phyloP scores from a whole-genome alignment of 2,329 filamentous ascomycete species.

The Fusarium armeniacum region DNA sequence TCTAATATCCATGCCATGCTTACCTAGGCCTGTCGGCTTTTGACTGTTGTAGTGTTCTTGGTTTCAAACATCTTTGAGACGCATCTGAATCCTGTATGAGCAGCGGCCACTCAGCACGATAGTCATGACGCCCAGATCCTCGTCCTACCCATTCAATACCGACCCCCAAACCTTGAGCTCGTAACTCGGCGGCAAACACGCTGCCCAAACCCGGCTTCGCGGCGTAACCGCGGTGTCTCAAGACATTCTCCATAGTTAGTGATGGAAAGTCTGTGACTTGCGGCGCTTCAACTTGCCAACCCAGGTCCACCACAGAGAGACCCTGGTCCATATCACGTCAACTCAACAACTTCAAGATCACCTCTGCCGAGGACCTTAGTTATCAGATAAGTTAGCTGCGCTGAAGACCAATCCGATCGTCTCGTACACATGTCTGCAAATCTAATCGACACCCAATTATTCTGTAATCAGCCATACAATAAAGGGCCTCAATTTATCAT shows the following conservation, averaged over 20 bases:
- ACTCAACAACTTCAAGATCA: conserved; percentile 38
- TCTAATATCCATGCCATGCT: conserved; percentile 5
- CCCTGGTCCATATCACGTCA: conserved; percentile 29
- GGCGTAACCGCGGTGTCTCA: conserved; percentile 46
- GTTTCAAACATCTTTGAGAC: conserved; percentile 10
- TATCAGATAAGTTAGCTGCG: conserved; percentile 22
- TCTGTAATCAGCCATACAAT: neutral
- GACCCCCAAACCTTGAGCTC: conserved; percentile 9
- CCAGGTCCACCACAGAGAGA: conserved; percentile 30
- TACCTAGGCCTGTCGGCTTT: neutral
- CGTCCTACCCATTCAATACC: neutral
- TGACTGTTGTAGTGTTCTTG: neutral
- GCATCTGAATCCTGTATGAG: conserved; percentile 10
- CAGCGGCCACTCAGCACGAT: conserved; percentile 4
- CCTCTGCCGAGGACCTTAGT: conserved; percentile 20
- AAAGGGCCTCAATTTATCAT: neutral
- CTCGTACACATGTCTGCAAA: conserved; percentile 9
- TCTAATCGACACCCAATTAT: neutral
- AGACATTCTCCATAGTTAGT: conserved; percentile 32
- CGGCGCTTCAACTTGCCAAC: conserved; percentile 37
- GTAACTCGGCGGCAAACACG: conserved; percentile 23
- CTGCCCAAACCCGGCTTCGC: conserved; percentile 28
- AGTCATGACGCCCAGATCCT: conserved; percentile 9
- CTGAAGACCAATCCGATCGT: neutral
- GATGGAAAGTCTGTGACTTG: conserved; percentile 35